Percentiles rank a stretch among this genome's conserved stretches.
Evolutionary conservation across 2,329 filamentous ascomycete genomes (phyloP).

Genomic region (Cladosporium sp.): DNA sequence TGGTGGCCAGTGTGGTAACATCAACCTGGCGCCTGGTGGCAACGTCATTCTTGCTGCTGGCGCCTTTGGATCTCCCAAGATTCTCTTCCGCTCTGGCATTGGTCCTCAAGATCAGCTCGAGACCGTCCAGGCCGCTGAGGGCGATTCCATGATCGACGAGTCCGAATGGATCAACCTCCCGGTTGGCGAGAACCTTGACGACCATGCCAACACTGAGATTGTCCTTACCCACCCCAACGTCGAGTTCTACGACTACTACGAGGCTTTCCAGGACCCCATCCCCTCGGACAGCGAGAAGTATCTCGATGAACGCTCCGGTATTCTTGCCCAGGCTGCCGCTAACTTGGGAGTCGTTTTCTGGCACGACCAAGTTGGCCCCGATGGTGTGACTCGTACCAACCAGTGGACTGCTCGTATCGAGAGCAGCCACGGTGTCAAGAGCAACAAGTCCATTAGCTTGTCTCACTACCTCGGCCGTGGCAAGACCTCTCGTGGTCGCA

Average conservation of each 20-base stretch:
- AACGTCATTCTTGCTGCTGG: conserved; percentile 65
- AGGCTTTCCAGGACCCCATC: conserved; percentile 48
- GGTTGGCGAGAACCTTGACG: conserved; percentile 48
- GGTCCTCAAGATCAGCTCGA: conserved; percentile 51
- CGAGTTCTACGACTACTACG: conserved; percentile 62
- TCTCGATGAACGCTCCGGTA: conserved; percentile 49
- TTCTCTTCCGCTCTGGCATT: conserved; percentile 65
- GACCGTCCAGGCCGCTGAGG: conserved; percentile 43
- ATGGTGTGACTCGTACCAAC: conserved; percentile 58
- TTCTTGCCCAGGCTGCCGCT: conserved; percentile 60
- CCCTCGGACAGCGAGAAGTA: conserved; percentile 37
- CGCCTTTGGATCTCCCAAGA: conserved; percentile 63
- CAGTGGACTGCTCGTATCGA: conserved; percentile 65
- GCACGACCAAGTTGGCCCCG: conserved; percentile 52
- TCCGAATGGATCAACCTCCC: conserved; percentile 48
- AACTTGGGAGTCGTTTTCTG: conserved; percentile 61
- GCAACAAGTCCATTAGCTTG: conserved; percentile 37
- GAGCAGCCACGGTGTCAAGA: conserved; percentile 43
- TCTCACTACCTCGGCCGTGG: conserved; percentile 60
- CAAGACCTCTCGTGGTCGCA: conserved; percentile 55
- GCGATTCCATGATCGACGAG: conserved; percentile 39
- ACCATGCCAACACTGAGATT: conserved; percentile 54
- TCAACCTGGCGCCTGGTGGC: conserved; percentile 57
- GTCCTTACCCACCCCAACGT: conserved; percentile 49
- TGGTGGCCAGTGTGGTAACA: conserved; percentile 54